Conservation (phyloP, 2,329 filamentous ascomycete species). For the Myotisia sp. region DNA sequence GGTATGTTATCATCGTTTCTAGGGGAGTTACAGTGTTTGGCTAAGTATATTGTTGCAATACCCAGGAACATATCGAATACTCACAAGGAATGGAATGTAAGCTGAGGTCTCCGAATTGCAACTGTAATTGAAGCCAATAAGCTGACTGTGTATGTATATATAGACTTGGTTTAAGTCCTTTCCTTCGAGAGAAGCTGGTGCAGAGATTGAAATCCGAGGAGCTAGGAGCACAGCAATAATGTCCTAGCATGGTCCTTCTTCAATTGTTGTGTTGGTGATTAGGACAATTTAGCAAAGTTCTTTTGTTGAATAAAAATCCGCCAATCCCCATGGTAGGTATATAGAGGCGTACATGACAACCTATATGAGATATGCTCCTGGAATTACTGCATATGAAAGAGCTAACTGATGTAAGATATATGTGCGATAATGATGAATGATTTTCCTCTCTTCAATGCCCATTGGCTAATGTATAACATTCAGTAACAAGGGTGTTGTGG, state of each 20-base stretch:
- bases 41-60: background rate
- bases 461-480: background rate
- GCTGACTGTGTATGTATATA: slow-evolving; percentile 1
- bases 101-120: slow-evolving; percentile 14
- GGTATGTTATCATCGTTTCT: slow-evolving; percentile 24
- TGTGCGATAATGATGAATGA: no score
- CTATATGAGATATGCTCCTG: no score
- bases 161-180: slow-evolving; percentile 35
- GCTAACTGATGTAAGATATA: no score
- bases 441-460: no score
- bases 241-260: background rate
- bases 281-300: no score
- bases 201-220: slow-evolving; percentile 28
- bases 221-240: slow-evolving; percentile 9
- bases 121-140: background rate
- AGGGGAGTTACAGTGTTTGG: background rate
- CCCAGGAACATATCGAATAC: slow-evolving; percentile 42
- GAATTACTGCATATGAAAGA: no score
- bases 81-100: slow-evolving; percentile 47
- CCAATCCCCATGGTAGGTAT: no score
- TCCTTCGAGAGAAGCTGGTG: slow-evolving; percentile 36
- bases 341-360: no score
- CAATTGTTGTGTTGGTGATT: no score
- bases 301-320: no score
- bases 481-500: no score